Evolutionary conservation across 257 asterid species (phyloP).

Genomic region (Dorcoceras hygrometricum): DNA sequence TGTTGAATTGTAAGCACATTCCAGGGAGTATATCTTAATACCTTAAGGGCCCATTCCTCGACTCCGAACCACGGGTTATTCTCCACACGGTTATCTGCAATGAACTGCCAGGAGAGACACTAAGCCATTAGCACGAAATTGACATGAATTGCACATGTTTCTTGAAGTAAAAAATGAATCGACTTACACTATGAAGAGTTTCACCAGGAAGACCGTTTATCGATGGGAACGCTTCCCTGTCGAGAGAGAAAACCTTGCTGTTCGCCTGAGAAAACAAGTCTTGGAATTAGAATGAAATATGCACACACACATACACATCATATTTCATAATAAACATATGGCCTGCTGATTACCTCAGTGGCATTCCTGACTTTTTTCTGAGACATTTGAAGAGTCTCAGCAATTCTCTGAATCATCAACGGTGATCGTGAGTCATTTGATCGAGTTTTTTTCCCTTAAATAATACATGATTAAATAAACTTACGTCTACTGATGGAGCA

Average conservation of each 20-base stretch:
- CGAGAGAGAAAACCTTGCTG: slow-evolving; percentile 87
- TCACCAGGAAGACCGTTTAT: slow-evolving; percentile 84
- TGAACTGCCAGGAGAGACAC: slow-evolving; percentile 49
- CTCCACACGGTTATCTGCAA: slow-evolving; percentile 71
- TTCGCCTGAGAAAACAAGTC: slow-evolving; percentile 50
- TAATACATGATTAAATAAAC: slow-evolving; percentile 18
- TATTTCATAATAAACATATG: not conserved
- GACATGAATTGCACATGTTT: not conserved
- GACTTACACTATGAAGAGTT: slow-evolving; percentile 80
- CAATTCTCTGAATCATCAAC: slow-evolving; percentile 65
- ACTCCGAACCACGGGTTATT: slow-evolving; percentile 88
- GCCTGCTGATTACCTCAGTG: slow-evolving; percentile 64
- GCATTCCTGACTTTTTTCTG: slow-evolving; percentile 93
- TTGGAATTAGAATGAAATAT: not conserved
- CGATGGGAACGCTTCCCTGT: slow-evolving; percentile 88
- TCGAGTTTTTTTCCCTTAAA: not conserved
- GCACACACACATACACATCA: not conserved
- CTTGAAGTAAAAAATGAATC: slow-evolving; percentile 3
- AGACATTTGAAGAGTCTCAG: slow-evolving; percentile 80
- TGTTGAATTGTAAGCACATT: not conserved
- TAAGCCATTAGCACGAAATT: slow-evolving; percentile 11
- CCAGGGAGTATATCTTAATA: slow-evolving; percentile 23
- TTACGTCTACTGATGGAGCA: slow-evolving; percentile 76
- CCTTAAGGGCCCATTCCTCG: slow-evolving; percentile 86
- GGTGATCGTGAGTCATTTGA: slow-evolving; percentile 8